A percentile compares a stretch with the other conserved stretches of the same genome.
Conservation (phyloP, 2,329 filamentous ascomycete genomes). For the Alternaria sp. region DNA sequence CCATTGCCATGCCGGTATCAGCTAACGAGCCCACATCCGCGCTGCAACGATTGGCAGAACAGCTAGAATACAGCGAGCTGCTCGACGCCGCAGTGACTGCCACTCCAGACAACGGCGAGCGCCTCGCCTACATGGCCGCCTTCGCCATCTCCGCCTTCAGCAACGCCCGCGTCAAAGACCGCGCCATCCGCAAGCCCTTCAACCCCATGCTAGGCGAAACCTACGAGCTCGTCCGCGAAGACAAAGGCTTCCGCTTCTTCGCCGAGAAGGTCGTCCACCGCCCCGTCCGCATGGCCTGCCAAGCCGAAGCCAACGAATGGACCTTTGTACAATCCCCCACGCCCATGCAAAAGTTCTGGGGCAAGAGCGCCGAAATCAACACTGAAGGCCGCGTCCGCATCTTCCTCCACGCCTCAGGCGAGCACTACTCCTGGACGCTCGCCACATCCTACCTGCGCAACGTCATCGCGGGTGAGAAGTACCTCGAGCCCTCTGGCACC, state of each 20-base stretch:
- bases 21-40: slow-evolving; percentile 92
- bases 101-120: slow-evolving; percentile 67
- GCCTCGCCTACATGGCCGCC: slow-evolving; percentile 83
- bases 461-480: slow-evolving; percentile 97
- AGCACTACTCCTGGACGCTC: slow-evolving; percentile 86
- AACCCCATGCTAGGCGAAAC: slow-evolving; percentile 97
- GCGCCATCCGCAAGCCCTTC: slow-evolving; percentile 93
- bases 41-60: slow-evolving; percentile 86
- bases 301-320: slow-evolving; percentile 87
- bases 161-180: slow-evolving; percentile 81
- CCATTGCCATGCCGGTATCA: slow-evolving; percentile 96
- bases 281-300: slow-evolving; percentile 89
- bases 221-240: slow-evolving; percentile 87
- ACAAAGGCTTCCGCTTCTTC: slow-evolving; percentile 87
- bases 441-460: slow-evolving; percentile 93
- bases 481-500: slow-evolving; percentile 90
- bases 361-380: slow-evolving; percentile 91
- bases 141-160: slow-evolving; percentile 92
- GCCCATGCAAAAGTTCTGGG: slow-evolving; percentile 97
- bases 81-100: slow-evolving; percentile 69
- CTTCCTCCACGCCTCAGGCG: slow-evolving; percentile 75
- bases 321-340: slow-evolving; percentile 85
- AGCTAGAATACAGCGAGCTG: slow-evolving; percentile 86
- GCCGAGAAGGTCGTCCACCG: slow-evolving; percentile 95
- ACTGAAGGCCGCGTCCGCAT: slow-evolving; percentile 88